These are phyloP conservation scores for Rachicladosporium sp. DNA, from an alignment of 2,329 filamentous ascomycete species.

Conservation along the genomic window DNA sequence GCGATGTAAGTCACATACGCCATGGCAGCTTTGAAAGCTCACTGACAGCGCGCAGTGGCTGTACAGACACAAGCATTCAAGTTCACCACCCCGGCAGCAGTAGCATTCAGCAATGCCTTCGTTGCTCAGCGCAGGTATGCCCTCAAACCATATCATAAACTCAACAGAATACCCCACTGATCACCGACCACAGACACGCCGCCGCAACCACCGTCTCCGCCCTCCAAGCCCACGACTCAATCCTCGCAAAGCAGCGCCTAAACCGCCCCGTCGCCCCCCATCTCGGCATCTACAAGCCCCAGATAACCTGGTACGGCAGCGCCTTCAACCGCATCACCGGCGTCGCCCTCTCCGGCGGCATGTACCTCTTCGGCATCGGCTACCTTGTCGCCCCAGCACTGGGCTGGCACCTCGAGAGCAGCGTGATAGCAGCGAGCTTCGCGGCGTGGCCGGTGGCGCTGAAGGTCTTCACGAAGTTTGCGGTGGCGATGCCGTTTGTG, in stretches of 20 bases:
- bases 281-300: slow-evolving; percentile 70
- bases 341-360: slow-evolving; percentile 52
- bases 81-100: slow-evolving; percentile 30
- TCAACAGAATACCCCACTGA: slow-evolving; percentile 8
- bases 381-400: slow-evolving; percentile 71
- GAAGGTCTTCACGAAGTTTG: slow-evolving; percentile 48
- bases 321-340: slow-evolving; percentile 79
- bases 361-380: slow-evolving; percentile 69
- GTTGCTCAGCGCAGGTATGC: slow-evolving; percentile 36
- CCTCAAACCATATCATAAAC: slow-evolving; percentile 1
- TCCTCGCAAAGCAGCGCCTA: slow-evolving; percentile 72
- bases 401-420: slow-evolving; percentile 57
- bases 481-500: slow-evolving; percentile 51
- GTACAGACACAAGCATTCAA: slow-evolving; percentile 34
- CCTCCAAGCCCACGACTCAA: slow-evolving; percentile 40
- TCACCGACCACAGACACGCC: slow-evolving; percentile 26
- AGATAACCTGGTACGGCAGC: slow-evolving; percentile 73
- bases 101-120: slow-evolving; percentile 28
- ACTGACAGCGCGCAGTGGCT: slow-evolving; percentile 25
- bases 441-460: slow-evolving; percentile 46
- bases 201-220: slow-evolving; percentile 41
- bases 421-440: slow-evolving; percentile 51
- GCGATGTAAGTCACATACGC: slow-evolving; percentile 21
- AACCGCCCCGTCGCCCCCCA: slow-evolving; percentile 75
- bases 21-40: not conserved